Percentiles rank a stretch among this genome's conserved stretches.
These are phyloP conservation scores for Cadophora luteo-olivacea DNA, from an alignment of 2,329 filamentous ascomycete genomes.

Conservation along the genomic window DNA sequence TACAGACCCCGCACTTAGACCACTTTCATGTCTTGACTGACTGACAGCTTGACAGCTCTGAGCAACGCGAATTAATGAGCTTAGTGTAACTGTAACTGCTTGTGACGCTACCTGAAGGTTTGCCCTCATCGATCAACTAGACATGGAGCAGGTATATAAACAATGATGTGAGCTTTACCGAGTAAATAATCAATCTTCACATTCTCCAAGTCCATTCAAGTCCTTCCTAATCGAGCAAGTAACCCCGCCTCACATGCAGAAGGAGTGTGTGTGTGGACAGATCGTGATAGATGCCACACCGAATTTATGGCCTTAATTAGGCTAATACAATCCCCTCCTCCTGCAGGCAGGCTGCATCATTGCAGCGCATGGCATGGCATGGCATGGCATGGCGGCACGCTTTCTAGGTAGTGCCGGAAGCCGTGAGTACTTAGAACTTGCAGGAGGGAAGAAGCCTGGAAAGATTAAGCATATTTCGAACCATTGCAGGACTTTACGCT, in stretches of 20 bases:
- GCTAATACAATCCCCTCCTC: background rate
- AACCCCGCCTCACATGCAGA: background rate
- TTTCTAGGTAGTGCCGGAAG: background rate
- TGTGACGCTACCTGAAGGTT: background rate
- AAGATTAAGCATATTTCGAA: background rate
- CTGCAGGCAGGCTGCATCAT: constrained; percentile 1
- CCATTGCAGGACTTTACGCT: background rate
- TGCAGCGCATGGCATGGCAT: constrained; percentile 3
- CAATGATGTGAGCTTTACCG: background rate
- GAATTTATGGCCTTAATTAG: background rate
- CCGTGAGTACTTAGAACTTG: background rate
- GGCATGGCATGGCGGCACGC: background rate
- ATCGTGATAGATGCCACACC: constrained; percentile 6
- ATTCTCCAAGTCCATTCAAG: background rate
- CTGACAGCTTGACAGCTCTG: background rate
- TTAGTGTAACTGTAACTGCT: background rate
- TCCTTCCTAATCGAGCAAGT: background rate
- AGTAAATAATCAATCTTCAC: background rate
- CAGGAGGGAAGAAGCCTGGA: background rate
- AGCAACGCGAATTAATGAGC: background rate
- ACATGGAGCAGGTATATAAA: no score
- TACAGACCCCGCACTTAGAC: constrained; percentile 10
- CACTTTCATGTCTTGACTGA: background rate
- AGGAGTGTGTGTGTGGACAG: background rate
- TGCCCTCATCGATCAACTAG: no score